These are phyloP conservation scores for Candida peoriensis DNA, from an alignment of 805 yeast genomes.

Conservation along the genomic window DNA sequence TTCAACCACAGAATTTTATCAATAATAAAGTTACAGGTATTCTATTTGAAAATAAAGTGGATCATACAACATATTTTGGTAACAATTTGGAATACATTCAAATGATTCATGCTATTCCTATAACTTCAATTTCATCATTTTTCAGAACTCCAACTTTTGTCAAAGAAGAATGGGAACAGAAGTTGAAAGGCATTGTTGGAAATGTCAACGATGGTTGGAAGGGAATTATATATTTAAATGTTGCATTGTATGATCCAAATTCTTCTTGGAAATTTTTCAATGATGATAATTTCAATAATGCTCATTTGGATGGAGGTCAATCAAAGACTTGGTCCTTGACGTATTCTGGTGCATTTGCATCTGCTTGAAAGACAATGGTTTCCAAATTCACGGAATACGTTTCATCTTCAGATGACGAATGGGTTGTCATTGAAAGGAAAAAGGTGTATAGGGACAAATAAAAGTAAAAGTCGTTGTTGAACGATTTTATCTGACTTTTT, in stretches of 20 bases:
- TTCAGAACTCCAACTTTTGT: slow-evolving; percentile 51
- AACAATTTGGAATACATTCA: slow-evolving; percentile 68
- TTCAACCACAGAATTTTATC: slow-evolving; percentile 52
- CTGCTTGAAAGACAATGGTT: slow-evolving; percentile 7
- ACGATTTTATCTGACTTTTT: no score
- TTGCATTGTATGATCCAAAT: slow-evolving; percentile 67
- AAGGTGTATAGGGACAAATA: no score
- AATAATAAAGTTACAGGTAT: slow-evolving; percentile 70
- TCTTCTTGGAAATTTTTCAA: slow-evolving; percentile 60
- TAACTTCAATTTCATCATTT: slow-evolving; percentile 62
- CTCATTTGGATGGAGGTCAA: slow-evolving; percentile 76
- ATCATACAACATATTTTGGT: slow-evolving; percentile 73
- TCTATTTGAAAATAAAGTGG: slow-evolving; percentile 65
- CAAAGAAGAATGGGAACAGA: slow-evolving; percentile 58
- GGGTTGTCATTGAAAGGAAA: no score
- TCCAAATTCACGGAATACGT: no score
- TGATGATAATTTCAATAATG: slow-evolving; percentile 43
- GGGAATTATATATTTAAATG: slow-evolving; percentile 66
- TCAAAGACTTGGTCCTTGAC: slow-evolving; percentile 84
- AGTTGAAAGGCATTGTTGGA: slow-evolving; percentile 39
- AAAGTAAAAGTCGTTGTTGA: no score
- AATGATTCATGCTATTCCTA: slow-evolving; percentile 75
- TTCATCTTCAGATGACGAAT: no score
- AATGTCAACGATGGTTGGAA: slow-evolving; percentile 64
- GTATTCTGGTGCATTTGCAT: slow-evolving; percentile 46